Conservation (phyloP, 1,284 basidiomycete species). For the Cutaneotrichosporon curvatum region DNA sequence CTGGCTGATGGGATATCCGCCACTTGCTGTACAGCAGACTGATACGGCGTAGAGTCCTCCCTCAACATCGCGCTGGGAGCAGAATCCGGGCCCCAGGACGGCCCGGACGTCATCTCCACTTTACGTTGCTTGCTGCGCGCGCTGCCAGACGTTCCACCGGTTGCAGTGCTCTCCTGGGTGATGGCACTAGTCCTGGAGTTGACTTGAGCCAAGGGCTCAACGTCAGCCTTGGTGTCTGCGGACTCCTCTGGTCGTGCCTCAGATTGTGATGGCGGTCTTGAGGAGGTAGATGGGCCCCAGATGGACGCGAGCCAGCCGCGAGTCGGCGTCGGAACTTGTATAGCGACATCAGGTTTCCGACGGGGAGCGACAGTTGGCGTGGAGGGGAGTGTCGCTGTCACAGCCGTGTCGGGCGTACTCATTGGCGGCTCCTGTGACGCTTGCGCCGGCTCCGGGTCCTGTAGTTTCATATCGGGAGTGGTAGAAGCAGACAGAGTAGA, state of each 20-base stretch:
- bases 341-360: too few species aligned
- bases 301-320: constrained; percentile 6
- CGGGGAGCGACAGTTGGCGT: too few species aligned
- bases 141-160: neutral
- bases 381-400: too few species aligned
- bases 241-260: too few species aligned
- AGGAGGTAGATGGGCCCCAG: constrained; percentile 2
- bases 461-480: too few species aligned
- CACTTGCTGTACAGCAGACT: neutral
- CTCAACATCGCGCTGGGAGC: too few species aligned
- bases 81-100: too few species aligned
- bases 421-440: too few species aligned
- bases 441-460: too few species aligned
- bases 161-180: neutral
- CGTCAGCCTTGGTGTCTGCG: neutral
- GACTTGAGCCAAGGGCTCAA: neutral
- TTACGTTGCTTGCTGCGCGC: neutral
- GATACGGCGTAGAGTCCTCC: too few species aligned
- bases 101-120: neutral
- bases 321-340: neutral
- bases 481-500: neutral
- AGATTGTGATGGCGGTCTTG: neutral
- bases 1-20: neutral
- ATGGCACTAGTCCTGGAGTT: neutral
- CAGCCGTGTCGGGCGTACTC: too few species aligned